phyloP scores from a whole-genome alignment of 1,284 basidiomycete genomes.

The Ceratobasidium sp. region DNA sequence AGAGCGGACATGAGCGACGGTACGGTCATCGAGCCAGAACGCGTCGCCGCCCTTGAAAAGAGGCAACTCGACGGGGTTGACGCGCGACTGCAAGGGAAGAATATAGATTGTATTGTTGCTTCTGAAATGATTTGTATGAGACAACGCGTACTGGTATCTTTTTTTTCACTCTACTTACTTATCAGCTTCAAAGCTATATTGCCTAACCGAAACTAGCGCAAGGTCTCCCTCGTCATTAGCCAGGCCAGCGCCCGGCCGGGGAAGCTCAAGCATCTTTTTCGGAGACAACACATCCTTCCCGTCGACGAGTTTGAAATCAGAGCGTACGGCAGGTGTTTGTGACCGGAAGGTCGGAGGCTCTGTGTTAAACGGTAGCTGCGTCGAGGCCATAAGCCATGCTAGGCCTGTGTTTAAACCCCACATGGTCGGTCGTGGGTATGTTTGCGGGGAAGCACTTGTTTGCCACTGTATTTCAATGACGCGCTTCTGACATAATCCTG shows the following conservation, averaged over 20 bases:
- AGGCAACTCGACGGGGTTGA: constrained; percentile 67
- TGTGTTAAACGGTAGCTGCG: constrained; percentile 19
- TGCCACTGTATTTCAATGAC: constrained; percentile 36
- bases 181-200: constrained; percentile 77
- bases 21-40: constrained; percentile 80
- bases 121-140: constrained; percentile 58
- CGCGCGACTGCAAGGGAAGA: constrained; percentile 67
- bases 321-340: neutral
- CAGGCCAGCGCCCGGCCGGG: constrained; percentile 75
- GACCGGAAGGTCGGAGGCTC: neutral
- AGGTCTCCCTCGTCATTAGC: constrained; percentile 77
- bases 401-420: constrained; percentile 43
- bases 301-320: constrained; percentile 70
- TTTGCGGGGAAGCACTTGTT: constrained; percentile 31
- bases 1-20: constrained; percentile 76
- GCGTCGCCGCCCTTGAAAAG: constrained; percentile 75
- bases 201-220: constrained; percentile 75
- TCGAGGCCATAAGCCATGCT: constrained; percentile 31
- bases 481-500: neutral
- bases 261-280: constrained; percentile 78
- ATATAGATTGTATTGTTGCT: constrained; percentile 78
- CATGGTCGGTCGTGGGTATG: constrained; percentile 29
- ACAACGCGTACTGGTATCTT: constrained; percentile 10
- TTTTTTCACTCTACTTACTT: constrained; percentile 67
- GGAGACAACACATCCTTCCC: constrained; percentile 75